Percentiles rank a stretch among this genome's conserved stretches.
Conservation (phyloP, 768 basidiomycete genomes). For the Tricholoma matsutake region DNA sequence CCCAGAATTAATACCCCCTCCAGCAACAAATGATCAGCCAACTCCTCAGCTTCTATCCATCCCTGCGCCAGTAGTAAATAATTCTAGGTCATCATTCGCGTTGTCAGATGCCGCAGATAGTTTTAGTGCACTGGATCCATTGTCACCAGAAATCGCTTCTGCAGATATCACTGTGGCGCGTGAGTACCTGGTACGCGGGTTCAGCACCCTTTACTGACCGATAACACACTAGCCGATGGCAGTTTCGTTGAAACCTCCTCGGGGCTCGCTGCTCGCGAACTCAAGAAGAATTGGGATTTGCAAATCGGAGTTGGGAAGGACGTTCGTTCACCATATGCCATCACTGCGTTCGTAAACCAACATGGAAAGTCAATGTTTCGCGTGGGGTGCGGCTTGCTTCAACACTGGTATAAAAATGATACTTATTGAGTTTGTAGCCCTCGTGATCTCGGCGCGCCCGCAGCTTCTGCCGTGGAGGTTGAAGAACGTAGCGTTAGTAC, state of each 20-base stretch:
- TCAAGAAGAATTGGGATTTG: conserved; percentile 76
- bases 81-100: conserved; percentile 40
- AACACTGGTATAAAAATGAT: neutral
- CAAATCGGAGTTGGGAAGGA: conserved; percentile 61
- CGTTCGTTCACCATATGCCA: conserved; percentile 74
- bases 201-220: conserved; percentile 9
- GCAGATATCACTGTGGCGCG: conserved; percentile 59
- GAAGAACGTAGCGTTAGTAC: conserved; percentile 37
- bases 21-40: neutral
- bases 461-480: conserved; percentile 46
- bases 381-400: conserved; percentile 55
- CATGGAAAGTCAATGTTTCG: conserved; percentile 77
- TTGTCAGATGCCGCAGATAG: conserved; percentile 43
- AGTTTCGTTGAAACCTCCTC: conserved; percentile 81
- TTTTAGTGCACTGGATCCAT: conserved; percentile 31
- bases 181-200: conserved; percentile 32
- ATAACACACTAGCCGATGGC: conserved; percentile 52
- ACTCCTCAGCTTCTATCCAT: conserved; percentile 38
- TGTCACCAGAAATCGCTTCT: conserved; percentile 49
- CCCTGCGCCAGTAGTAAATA: conserved; percentile 34
- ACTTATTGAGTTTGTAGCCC: conserved; percentile 35
- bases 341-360: conserved; percentile 80
- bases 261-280: conserved; percentile 68
- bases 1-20: neutral
- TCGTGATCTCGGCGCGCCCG: conserved; percentile 62